Base-by-base conservation (phyloP, 176 grass and related monocot genomes). In the Poa annua region DNA sequence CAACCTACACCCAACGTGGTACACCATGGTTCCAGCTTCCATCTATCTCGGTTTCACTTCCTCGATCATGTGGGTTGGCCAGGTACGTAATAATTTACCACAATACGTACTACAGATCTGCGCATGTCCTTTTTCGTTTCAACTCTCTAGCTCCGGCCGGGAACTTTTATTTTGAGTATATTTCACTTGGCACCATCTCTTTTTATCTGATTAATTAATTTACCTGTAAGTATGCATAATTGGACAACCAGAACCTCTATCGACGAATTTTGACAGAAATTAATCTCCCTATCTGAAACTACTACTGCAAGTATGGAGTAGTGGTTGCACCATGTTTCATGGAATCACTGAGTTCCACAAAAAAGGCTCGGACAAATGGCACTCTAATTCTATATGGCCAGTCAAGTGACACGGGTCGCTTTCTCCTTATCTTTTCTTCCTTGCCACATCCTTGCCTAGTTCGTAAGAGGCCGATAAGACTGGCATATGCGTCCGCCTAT, bases 31-130 rank as follows among this genome's bases (percentile, higher is more conserved):
- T 1, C 71, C 71, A 9, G 71, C 71, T 34, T 74, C 71, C 0
- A 6, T 74, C 71, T 74, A 74, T 26, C 71, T 74, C 8, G 71
- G 71, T 34, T 74, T 74, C 48, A 20, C 71, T 74, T 74, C 71
- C 4, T 74, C 71, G 22, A 50, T 74, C 71, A 52, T 74, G 71
- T 74, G 71, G 71, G 71, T 74, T 34, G 71, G 71, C 71, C 71
- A 74, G 71, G 71, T n/a, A n/a, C n/a, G n/a, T 74, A 67, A 74
- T 29, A 29, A 5, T 33, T 74, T 22, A 73, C 42, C 44, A 29
- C 69, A 15, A 15, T n/a, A n/a, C n/a, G n/a, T 15, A 63, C 3
- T 6, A 39, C 0, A 45, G 3, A 11, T 47, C 9, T 11, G 0
- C 45, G 12, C 2, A 47, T 47, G 0, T 47, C 11, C 45, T 1